Conservation (phyloP, 371 early-diverging fungal genomes). For the Globomyces sp. region DNA sequence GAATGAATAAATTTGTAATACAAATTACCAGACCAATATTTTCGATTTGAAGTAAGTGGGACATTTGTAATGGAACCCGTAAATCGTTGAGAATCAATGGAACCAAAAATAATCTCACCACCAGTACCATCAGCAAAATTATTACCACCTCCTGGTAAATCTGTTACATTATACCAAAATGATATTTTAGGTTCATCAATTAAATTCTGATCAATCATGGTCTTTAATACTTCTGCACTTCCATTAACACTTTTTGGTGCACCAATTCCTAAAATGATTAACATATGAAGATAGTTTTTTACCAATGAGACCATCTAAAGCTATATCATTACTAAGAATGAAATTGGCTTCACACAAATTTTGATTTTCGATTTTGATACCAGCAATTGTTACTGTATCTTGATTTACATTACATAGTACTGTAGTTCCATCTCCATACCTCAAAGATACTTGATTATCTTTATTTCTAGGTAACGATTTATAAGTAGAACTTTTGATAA, state of each 20-base stretch:
- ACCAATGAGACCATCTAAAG: not conserved
- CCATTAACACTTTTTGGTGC: not conserved
- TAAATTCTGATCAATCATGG: not conserved
- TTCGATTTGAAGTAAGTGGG: too few relatives aligned
- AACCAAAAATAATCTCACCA: constrained; percentile 9
- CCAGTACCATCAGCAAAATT: not conserved
- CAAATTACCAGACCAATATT: not conserved
- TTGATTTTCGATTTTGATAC: not conserved
- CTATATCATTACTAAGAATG: not conserved
- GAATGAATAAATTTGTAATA: not conserved
- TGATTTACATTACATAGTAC: not conserved
- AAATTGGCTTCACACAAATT: not conserved
- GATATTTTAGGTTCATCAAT: not conserved
- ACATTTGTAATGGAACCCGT: not conserved
- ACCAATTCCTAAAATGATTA: not conserved
- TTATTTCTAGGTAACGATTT: not conserved
- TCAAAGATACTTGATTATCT: too few relatives aligned
- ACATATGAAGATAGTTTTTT: not conserved
- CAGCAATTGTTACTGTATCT: constrained; percentile 8
- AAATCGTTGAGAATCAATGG: not conserved
- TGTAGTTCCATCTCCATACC: constrained; percentile 5
- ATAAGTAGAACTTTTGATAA: not conserved
- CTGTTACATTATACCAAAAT: constrained; percentile 7
- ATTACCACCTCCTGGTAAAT: not conserved
- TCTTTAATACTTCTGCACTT: not conserved